Conservation (phyloP, 148 eudicot species). For the Amaranthus palmeri region DNA sequence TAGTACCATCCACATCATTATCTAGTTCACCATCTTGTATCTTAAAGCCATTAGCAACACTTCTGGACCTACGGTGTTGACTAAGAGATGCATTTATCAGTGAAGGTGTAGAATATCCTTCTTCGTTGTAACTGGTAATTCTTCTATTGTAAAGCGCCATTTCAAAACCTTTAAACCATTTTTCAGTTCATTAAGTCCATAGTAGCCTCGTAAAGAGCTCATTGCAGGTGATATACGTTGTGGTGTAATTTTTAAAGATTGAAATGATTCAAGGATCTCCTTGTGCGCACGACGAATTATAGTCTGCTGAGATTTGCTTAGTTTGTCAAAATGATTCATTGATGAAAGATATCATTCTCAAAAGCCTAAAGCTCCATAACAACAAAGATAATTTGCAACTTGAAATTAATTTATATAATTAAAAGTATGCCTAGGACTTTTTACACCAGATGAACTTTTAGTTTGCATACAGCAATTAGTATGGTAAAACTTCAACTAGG, state of each 20-base stretch:
- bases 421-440: background rate
- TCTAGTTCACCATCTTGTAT: slow-evolving; percentile 42
- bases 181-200: slow-evolving; percentile 45
- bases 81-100: slow-evolving; percentile 49
- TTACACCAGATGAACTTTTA: background rate
- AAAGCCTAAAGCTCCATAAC: background rate
- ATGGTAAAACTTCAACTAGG: too few relatives aligned
- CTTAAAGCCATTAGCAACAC: slow-evolving; percentile 50
- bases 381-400: background rate
- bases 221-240: slow-evolving; percentile 67
- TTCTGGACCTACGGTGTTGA: slow-evolving; percentile 64
- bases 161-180: slow-evolving; percentile 54
- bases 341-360: background rate
- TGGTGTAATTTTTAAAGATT: slow-evolving; percentile 54
- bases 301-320: slow-evolving; percentile 45
- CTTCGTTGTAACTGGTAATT: slow-evolving; percentile 34
- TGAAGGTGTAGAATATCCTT: slow-evolving; percentile 33
- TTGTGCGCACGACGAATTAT: slow-evolving; percentile 47
- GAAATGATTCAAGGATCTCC: slow-evolving; percentile 63
- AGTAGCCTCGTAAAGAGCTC: slow-evolving; percentile 71
- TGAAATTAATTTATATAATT: background rate
- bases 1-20: slow-evolving; percentile 30
- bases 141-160: slow-evolving; percentile 65
- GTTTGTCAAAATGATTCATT: slow-evolving; percentile 38
- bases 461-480: background rate